Evolutionary conservation across 2,329 filamentous ascomycete genomes (phyloP).

Genomic region (Ambrosiella beaveri): DNA sequence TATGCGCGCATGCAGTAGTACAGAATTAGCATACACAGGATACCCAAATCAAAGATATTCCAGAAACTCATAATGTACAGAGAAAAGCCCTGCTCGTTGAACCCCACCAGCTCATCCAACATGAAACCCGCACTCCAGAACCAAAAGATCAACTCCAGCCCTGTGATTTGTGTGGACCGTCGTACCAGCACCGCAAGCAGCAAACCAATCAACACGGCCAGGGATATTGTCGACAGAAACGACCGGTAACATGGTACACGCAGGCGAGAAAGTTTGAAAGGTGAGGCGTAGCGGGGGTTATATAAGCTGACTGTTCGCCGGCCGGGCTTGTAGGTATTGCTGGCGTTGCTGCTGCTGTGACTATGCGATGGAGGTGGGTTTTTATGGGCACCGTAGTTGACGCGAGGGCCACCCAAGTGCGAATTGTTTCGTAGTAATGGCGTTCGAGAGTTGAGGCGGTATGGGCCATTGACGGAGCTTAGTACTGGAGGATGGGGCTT

Average conservation of each 20-base stretch:
- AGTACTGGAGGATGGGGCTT: constrained; percentile 20
- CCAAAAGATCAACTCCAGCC: constrained; percentile 81
- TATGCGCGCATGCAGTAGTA: constrained; percentile 86
- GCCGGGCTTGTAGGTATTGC: constrained; percentile 19
- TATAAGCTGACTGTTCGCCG: constrained; percentile 73
- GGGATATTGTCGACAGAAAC: constrained; percentile 73
- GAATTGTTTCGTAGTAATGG: constrained; percentile 3
- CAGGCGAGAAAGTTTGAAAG: constrained; percentile 79
- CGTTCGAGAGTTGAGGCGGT: constrained; percentile 8
- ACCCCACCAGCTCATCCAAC: constrained; percentile 88
- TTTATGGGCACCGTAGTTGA: constrained; percentile 2
- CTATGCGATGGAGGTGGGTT: neutral
- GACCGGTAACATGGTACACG: constrained; percentile 85
- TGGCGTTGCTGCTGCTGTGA: neutral
- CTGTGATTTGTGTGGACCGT: constrained; percentile 64
- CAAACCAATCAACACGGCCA: constrained; percentile 66
- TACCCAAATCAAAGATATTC: constrained; percentile 90
- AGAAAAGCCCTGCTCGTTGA: constrained; percentile 91
- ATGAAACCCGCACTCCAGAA: constrained; percentile 96
- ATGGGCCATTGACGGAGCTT: neutral
- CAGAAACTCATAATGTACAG: constrained; percentile 96
- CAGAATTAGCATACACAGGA: constrained; percentile 64
- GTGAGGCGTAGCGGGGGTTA: constrained; percentile 73
- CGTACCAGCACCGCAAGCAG: constrained; percentile 68
- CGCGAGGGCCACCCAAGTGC: constrained; percentile 1